A percentile compares a stretch with the other conserved stretches of the same genome.
These are phyloP conservation scores for Trametes polyzona DNA, from an alignment of 1,284 basidiomycete genomes.

Conservation along the genomic window DNA sequence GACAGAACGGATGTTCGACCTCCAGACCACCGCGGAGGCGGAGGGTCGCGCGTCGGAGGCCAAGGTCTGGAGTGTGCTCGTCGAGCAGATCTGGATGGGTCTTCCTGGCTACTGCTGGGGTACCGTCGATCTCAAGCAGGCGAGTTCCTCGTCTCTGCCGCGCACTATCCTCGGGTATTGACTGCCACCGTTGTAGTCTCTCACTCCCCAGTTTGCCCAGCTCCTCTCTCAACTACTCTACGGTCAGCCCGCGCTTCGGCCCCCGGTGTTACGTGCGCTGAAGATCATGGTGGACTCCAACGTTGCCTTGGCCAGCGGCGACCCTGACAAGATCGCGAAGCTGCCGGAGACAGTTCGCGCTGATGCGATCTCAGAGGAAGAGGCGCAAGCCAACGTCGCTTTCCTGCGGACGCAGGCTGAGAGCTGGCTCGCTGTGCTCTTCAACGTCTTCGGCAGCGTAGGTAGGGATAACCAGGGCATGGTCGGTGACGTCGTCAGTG, in stretches of 20 bases:
- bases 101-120: slow-evolving; percentile 83
- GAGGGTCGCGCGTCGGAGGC: slow-evolving; percentile 80
- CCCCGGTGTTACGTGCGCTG: slow-evolving; percentile 82
- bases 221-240: slow-evolving; percentile 93
- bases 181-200: slow-evolving; percentile 47
- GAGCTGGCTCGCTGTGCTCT: slow-evolving; percentile 93
- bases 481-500: slow-evolving; percentile 88
- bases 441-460: slow-evolving; percentile 94
- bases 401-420: slow-evolving; percentile 83
- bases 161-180: neutral
- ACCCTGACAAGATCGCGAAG: slow-evolving; percentile 32
- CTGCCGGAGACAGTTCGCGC: slow-evolving; percentile 39
- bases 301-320: slow-evolving; percentile 46
- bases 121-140: slow-evolving; percentile 60
- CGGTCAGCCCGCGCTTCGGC: slow-evolving; percentile 83
- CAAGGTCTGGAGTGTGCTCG: slow-evolving; percentile 93
- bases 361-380: slow-evolving; percentile 49
- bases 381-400: slow-evolving; percentile 71
- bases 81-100: slow-evolving; percentile 93
- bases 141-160: slow-evolving; percentile 28
- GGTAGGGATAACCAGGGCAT: slow-evolving; percentile 77
- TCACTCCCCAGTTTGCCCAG: slow-evolving; percentile 79
- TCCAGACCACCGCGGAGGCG: slow-evolving; percentile 77
- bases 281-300: slow-evolving; percentile 83
- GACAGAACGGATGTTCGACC: slow-evolving; percentile 91